A percentile compares a stretch with the other conserved stretches of the same genome.
phyloP scores from a whole-genome alignment of 306 rosid species.

The Spatholobus suberectus region DNA sequence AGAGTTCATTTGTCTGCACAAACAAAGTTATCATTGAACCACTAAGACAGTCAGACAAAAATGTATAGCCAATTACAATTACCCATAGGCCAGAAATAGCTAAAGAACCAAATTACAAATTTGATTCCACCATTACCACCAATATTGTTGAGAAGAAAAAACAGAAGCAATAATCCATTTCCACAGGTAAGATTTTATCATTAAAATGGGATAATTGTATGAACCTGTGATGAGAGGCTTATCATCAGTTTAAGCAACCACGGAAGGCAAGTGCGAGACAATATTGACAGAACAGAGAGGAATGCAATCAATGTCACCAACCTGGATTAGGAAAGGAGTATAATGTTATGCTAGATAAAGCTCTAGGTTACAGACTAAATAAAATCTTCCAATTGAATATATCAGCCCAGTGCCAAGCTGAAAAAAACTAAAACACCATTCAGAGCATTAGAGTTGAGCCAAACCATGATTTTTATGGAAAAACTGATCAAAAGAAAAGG shows the following conservation, averaged over 20 bases:
- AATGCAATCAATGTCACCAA: constrained; percentile 82
- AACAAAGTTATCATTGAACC: constrained; percentile 34
- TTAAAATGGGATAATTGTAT: constrained; percentile 32
- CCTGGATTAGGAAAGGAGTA: constrained; percentile 56
- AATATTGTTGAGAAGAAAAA: constrained; percentile 8
- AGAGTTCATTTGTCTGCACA: constrained; percentile 96
- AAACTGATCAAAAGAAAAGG: background rate
- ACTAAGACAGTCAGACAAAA: constrained; percentile 37
- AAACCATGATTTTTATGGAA: background rate
- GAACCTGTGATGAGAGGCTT: constrained; percentile 90
- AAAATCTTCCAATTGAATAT: constrained; percentile 32
- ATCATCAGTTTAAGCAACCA: constrained; percentile 96
- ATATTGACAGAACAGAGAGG: constrained; percentile 75
- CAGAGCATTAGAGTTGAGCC: constrained; percentile 11
- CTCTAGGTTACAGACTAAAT: background rate
- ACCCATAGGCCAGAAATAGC: constrained; percentile 20
- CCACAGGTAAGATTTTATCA: constrained; percentile 33
- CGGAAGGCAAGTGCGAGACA: constrained; percentile 89
- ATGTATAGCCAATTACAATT: constrained; percentile 17
- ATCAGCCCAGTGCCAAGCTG: constrained; percentile 18
- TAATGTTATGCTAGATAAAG: constrained; percentile 24
- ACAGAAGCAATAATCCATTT: constrained; percentile 26
- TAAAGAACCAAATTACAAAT: constrained; percentile 29
- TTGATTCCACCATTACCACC: constrained; percentile 28
- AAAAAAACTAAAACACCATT: constrained; percentile 9